These are phyloP conservation scores for Aspergillus eucalypticola DNA, from an alignment of 2,329 filamentous ascomycete genomes.

Conservation along the genomic window DNA sequence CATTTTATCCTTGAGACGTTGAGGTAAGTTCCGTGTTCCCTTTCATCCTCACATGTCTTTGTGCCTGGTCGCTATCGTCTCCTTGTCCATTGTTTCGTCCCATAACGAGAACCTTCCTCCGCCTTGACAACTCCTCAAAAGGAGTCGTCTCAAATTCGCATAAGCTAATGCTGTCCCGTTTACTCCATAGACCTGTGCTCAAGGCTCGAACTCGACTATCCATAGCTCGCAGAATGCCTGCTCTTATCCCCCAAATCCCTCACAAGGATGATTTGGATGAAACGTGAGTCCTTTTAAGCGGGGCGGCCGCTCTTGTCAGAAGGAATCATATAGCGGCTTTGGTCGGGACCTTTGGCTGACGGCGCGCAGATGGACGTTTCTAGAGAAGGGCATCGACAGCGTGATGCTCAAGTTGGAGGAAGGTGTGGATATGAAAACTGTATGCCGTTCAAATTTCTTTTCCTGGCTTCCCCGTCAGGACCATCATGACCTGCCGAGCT, in stretches of 20 bases:
- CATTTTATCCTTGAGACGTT: not conserved
- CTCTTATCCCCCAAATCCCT: constrained; percentile 47
- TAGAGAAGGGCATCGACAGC: constrained; percentile 82
- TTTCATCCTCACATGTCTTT: not conserved
- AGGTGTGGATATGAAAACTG: constrained; percentile 89
- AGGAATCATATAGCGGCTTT: not conserved
- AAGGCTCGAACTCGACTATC: constrained; percentile 1
- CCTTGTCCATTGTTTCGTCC: not conserved
- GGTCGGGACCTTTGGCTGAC: constrained; percentile 20
- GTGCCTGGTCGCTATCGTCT: not conserved
- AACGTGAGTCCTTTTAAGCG: constrained; percentile 53
- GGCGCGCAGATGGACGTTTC: constrained; percentile 74
- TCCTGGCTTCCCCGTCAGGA: not conserved
- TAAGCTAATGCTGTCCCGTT: not conserved
- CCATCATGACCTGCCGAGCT: not conserved
- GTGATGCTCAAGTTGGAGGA: constrained; percentile 92
- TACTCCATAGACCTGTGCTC: constrained; percentile 2
- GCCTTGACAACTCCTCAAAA: not conserved
- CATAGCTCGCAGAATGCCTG: constrained; percentile 34
- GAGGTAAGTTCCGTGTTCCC: constrained; percentile 1
- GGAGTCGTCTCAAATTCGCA: not conserved
- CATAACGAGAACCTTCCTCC: no score
- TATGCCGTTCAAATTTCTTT: constrained; percentile 44
- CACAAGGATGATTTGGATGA: constrained; percentile 61
- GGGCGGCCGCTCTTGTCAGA: not conserved